Conservation (phyloP, 495 filamentous ascomycete genomes). For the Penicillium coprophilum region DNA sequence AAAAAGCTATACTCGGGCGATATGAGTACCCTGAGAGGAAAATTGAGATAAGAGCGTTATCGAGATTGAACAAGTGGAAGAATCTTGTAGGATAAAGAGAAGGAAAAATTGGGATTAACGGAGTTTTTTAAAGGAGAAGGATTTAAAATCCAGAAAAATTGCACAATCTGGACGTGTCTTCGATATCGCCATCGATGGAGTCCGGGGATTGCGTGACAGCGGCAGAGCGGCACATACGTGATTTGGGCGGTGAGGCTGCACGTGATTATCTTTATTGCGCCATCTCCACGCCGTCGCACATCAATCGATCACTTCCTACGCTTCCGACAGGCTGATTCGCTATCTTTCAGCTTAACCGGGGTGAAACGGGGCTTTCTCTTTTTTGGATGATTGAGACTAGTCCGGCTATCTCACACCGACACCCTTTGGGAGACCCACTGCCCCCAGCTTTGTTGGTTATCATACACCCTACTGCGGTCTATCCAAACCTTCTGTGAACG, state of each 20-base stretch:
- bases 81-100: neutral
- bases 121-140: neutral
- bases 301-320: constrained; percentile 1
- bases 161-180: constrained; percentile 7
- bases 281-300: constrained; percentile 7
- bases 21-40: constrained; percentile 10
- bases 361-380: neutral
- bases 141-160: neutral
- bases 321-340: constrained; percentile 8
- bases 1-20: neutral
- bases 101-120: neutral
- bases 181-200: constrained; percentile 8
- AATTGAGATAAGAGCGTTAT: neutral
- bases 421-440: constrained; percentile 3
- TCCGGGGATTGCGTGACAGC: constrained; percentile 7
- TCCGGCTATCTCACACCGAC: neutral
- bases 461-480: neutral
- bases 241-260: constrained; percentile 1
- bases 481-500: neutral
- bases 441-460: neutral
- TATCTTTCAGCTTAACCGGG: neutral
- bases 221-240: constrained; percentile 4
- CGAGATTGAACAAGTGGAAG: neutral
- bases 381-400: neutral
- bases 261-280: constrained; percentile 12